Percentiles rank a stretch among this genome's conserved stretches.
Evolutionary conservation across 192 early-diverging fungal genomes (phyloP).

Genomic region (Phlyctochytrium bullatum): DNA sequence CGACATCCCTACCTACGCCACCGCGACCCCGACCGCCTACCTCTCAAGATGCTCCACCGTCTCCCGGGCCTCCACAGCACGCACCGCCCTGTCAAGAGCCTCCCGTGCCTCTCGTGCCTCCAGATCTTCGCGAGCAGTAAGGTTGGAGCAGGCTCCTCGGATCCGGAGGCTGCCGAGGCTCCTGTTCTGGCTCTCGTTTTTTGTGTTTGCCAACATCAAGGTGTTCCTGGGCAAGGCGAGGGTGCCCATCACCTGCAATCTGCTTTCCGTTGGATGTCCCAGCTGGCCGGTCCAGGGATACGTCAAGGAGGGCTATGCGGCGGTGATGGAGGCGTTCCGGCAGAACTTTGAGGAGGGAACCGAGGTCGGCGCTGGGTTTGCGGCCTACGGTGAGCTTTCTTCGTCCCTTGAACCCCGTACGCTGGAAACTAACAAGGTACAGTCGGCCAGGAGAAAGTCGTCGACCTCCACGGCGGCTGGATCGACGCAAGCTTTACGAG

Average conservation of each 20-base stretch:
- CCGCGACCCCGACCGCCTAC: neutral
- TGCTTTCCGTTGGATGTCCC: neutral
- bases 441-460: constrained; percentile 56
- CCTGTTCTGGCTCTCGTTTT: neutral
- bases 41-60: neutral
- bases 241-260: constrained; percentile 2
- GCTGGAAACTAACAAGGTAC: too few relatives aligned
- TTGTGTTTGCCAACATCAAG: neutral
- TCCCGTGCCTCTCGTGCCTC: neutral
- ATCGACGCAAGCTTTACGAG: constrained; percentile 34
- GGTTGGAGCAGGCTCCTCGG: neutral
- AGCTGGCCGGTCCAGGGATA: neutral
- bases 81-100: neutral
- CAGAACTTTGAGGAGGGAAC: constrained; percentile 43
- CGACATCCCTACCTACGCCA: neutral
- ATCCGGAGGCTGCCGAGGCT: neutral
- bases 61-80: neutral
- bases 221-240: neutral
- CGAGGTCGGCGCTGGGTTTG: constrained; percentile 50
- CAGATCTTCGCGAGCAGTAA: neutral
- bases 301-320: constrained; percentile 35
- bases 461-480: constrained; percentile 64
- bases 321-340: constrained; percentile 29
- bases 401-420: too few relatives aligned
- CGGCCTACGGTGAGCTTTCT: constrained; percentile 39